phyloP scores from a whole-genome alignment of 345 rosid species.

The Salix koriyanagi region DNA sequence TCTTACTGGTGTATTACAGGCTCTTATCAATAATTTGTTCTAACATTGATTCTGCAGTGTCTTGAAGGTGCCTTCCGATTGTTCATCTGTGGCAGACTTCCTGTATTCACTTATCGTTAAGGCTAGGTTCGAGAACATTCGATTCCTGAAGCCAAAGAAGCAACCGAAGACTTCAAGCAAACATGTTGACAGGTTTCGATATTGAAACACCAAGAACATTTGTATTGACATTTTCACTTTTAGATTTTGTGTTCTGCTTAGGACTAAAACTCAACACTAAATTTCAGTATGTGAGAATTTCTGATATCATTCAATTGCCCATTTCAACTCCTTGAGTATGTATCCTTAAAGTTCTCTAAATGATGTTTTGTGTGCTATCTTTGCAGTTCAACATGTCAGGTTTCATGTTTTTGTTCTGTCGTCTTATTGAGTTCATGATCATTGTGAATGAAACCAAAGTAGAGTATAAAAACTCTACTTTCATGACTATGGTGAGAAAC shows the following conservation, averaged over 20 bases:
- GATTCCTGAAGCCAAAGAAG: constrained; percentile 45
- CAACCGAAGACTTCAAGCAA: constrained; percentile 57
- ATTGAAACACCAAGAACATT: background rate
- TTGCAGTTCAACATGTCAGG: background rate
- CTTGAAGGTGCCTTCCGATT: too few relatives aligned
- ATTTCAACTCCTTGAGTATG: background rate
- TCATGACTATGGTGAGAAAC: background rate
- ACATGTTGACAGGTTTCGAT: constrained; percentile 71
- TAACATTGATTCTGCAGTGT: too few relatives aligned
- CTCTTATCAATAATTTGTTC: too few relatives aligned
- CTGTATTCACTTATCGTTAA: too few relatives aligned
- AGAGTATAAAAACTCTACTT: background rate
- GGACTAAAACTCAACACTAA: background rate
- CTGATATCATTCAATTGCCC: background rate
- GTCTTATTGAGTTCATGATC: too few relatives aligned
- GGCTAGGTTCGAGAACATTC: too few relatives aligned
- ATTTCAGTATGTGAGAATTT: background rate
- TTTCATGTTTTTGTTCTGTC: too few relatives aligned
- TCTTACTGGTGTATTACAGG: too few relatives aligned
- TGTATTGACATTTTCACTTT: background rate
- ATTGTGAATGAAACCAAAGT: too few relatives aligned
- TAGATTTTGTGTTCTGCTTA: background rate
- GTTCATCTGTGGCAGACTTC: too few relatives aligned
- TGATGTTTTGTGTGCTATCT: background rate
- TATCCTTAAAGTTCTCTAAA: too few relatives aligned